Base-by-base conservation (phyloP, 768 basidiomycete genomes). In the Tephrocybe sp. region DNA sequence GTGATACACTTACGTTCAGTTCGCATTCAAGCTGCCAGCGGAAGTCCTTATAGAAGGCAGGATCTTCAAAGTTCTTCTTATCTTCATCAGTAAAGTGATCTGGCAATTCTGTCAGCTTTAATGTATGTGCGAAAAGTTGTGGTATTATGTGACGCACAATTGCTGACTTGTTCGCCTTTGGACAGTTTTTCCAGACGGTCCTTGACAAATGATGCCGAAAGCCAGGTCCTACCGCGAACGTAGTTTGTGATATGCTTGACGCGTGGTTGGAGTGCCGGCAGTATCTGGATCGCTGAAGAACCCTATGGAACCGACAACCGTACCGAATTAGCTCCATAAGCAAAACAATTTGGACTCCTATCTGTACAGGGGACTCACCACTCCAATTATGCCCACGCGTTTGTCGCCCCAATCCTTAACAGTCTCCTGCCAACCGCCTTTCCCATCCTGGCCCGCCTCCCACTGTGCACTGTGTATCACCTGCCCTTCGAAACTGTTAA, bases 391-490 rank as follows among this genome's bases (percentile, higher is more conserved):
- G 11, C 75, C 83, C 14, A 84, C 77, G 17, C 56, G 69, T 65
- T 83, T 84, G 47, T 75, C 70, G 30, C 66, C 68, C 80, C 83
- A 83, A 20, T 70, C 67, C 50, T 70, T 69, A 7, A 75, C 73
- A 14, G 70, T 75, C 10, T 75, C 75, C 58, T 74, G 62, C 76
- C 75, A 78, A 15, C 62, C 62, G n/a, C 58, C 57, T 11, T 56
- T 57, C 20, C 69, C 68, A 14, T 62, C 63, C 30, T 72, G 63
- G 10, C 63, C 72, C 25, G 66, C 69, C 21, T 80, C 75, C 81
- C 85, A 86, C 1, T 76, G 62, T 0, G 85, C 86, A n/a, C 80
- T 82, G 57, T 90, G 87, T 1, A 84, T 65, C 12, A 86, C 63
- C 44, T 68, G 72, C 3, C 86, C 87, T 53, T 75, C 68, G 65